These are phyloP conservation scores for Phyllosticta citriasiana DNA, from an alignment of 2,329 filamentous ascomycete genomes.

Conservation along the genomic window DNA sequence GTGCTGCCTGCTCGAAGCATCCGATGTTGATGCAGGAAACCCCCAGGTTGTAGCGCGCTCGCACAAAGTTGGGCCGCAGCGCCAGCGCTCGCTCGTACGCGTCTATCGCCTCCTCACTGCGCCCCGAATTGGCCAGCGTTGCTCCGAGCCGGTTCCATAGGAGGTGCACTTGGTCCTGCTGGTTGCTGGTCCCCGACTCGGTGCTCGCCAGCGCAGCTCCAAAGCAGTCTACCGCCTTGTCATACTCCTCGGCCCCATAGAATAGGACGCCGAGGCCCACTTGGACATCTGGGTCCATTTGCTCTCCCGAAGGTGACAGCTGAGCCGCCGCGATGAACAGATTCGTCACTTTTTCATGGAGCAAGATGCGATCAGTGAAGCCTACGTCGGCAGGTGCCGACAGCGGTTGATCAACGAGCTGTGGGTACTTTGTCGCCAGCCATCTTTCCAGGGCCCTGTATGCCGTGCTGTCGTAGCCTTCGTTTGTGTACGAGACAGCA, in stretches of 20 bases:
- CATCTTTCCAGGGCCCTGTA: conserved; percentile 95
- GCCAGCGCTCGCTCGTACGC: conserved; percentile 89
- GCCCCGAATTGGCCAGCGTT: conserved; percentile 88
- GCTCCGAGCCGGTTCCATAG: conserved; percentile 96
- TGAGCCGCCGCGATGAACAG: conserved; percentile 90
- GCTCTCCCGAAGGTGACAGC: conserved; percentile 79
- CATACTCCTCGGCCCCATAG: conserved; percentile 95
- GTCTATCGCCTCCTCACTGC: conserved; percentile 89
- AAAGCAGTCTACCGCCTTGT: conserved; percentile 98
- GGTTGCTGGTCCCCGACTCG: conserved; percentile 74
- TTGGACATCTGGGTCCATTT: conserved; percentile 98
- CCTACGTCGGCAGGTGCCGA: conserved; percentile 74
- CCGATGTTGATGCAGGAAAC: conserved; percentile 97
- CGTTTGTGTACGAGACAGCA: conserved; percentile 95
- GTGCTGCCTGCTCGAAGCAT: conserved; percentile 84
- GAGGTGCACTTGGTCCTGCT: conserved; percentile 77
- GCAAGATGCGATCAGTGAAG: conserved; percentile 81
- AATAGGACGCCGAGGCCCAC: conserved; percentile 94
- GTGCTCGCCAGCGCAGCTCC: conserved; percentile 78
- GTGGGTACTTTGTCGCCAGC: conserved; percentile 90
- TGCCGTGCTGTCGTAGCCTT: conserved; percentile 93
- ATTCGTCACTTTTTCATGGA: conserved; percentile 84
- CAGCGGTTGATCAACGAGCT: conserved; percentile 57
- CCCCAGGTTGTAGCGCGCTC: conserved; percentile 91
- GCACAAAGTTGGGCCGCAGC: conserved; percentile 90